phyloP scores from a whole-genome alignment of 768 basidiomycete species.

The Boletus tylopilopsis region DNA sequence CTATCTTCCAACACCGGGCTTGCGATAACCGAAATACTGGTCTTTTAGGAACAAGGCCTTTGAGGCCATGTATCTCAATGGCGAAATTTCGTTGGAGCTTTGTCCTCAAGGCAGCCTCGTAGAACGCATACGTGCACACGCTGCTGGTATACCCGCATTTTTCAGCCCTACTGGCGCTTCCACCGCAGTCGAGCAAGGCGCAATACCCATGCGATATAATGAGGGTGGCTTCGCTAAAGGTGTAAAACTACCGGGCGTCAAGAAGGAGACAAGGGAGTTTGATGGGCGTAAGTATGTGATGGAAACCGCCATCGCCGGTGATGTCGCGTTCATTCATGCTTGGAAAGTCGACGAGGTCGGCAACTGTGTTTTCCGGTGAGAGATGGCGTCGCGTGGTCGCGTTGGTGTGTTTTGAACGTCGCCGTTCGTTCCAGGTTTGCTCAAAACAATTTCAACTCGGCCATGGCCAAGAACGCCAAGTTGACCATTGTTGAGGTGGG shows the following conservation, averaged over 20 bases:
- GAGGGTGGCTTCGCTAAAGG: conserved; percentile 69
- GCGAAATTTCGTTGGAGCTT: conserved; percentile 80
- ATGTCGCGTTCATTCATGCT: conserved; percentile 82
- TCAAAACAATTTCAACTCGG: conserved; percentile 81
- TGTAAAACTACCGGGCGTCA: conserved; percentile 66
- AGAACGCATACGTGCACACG: conserved; percentile 84
- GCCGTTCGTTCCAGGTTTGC: conserved; percentile 52
- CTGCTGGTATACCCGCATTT: conserved; percentile 92
- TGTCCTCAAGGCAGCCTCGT: conserved; percentile 91
- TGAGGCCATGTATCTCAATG: conserved; percentile 75
- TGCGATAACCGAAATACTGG: not conserved
- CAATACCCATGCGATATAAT: conserved; percentile 77
- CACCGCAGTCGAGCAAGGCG: conserved; percentile 77
- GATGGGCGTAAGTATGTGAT: conserved; percentile 78
- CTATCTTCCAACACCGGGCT: not conserved
- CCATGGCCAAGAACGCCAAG: conserved; percentile 88
- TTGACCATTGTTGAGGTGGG: conserved; percentile 87
- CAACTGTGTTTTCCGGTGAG: conserved; percentile 84
- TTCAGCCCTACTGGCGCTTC: conserved; percentile 87
- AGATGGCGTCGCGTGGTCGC: not conserved
- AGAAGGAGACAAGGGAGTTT: conserved; percentile 74
- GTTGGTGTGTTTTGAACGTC: not conserved
- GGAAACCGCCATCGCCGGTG: conserved; percentile 75
- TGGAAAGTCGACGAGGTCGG: conserved; percentile 93
- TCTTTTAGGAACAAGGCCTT: conserved; percentile 78